Conservation (phyloP, 1,284 basidiomycete genomes). For the Pseudozyma thailandica region DNA sequence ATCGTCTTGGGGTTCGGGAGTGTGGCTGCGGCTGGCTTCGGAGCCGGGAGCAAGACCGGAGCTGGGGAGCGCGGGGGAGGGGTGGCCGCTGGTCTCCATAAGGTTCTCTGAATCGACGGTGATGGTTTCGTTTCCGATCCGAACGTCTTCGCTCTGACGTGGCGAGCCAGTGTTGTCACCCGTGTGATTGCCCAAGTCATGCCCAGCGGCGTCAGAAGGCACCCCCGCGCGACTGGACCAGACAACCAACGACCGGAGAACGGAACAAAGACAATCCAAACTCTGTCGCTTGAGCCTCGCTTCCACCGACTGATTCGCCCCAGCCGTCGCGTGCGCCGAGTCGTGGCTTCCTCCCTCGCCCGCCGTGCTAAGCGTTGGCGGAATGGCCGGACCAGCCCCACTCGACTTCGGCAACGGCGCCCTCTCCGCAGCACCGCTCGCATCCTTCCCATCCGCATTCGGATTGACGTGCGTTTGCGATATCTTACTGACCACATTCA, state of each 20-base stretch:
- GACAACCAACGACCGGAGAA: slow-evolving; percentile 63
- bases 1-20: slow-evolving; percentile 75
- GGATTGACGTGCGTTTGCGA: slow-evolving; percentile 54
- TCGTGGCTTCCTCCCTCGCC: slow-evolving; percentile 29
- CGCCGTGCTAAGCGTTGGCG: slow-evolving; percentile 51
- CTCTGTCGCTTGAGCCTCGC: slow-evolving; percentile 65
- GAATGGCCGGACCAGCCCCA: slow-evolving; percentile 41
- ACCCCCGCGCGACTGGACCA: slow-evolving; percentile 56
- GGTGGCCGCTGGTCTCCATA: slow-evolving; percentile 35
- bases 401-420: slow-evolving; percentile 20
- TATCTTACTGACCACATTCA: slow-evolving; percentile 64
- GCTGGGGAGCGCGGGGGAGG: slow-evolving; percentile 16
- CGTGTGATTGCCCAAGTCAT: slow-evolving; percentile 12
- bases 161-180: slow-evolving; percentile 39
- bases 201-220: slow-evolving; percentile 21
- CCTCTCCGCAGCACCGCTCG: slow-evolving; percentile 5
- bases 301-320: slow-evolving; percentile 56
- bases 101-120: slow-evolving; percentile 47
- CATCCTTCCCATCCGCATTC: slow-evolving; percentile 40
- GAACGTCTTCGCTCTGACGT: slow-evolving; percentile 47
- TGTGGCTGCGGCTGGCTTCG: slow-evolving; percentile 32
- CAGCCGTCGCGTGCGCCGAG: slow-evolving; percentile 14
- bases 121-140: slow-evolving; percentile 53
- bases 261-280: slow-evolving; percentile 65
- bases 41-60: slow-evolving; percentile 7